These are phyloP conservation scores for Leccinellum rugosiceps DNA, from an alignment of 768 basidiomycete genomes.

Conservation along the genomic window DNA sequence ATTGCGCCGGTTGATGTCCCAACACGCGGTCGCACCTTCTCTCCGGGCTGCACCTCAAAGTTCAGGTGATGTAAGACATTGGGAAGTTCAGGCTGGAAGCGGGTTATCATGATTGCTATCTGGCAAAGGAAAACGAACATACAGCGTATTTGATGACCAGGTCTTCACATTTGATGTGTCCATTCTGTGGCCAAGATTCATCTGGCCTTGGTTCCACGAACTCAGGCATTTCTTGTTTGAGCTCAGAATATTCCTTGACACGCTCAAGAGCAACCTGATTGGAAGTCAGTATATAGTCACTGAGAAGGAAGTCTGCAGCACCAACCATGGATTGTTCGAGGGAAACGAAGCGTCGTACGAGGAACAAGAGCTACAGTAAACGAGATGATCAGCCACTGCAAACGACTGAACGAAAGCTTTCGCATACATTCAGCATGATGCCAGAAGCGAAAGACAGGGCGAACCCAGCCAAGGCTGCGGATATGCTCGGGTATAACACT, in stretches of 20 bases:
- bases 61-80: constrained; percentile 77
- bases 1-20: neutral
- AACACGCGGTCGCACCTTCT: constrained; percentile 52
- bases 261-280: constrained; percentile 78
- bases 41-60: constrained; percentile 69
- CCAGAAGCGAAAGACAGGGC: constrained; percentile 80
- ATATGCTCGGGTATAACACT: constrained; percentile 65
- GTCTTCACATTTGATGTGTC: constrained; percentile 67
- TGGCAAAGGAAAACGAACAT: constrained; percentile 24
- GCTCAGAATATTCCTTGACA: constrained; percentile 86
- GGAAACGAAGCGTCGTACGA: constrained; percentile 80
- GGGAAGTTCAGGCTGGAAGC: constrained; percentile 73
- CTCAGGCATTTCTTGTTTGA: constrained; percentile 75
- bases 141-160: constrained; percentile 79
- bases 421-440: constrained; percentile 61
- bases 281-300: constrained; percentile 2
- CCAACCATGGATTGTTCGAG: constrained; percentile 89
- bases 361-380: constrained; percentile 48
- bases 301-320: neutral
- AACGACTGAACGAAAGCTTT: neutral
- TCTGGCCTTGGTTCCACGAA: constrained; percentile 84
- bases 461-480: constrained; percentile 83
- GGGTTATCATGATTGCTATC: neutral
- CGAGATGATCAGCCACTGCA: constrained; percentile 16
- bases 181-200: constrained; percentile 71